Evolutionary conservation across 202 grass and related monocot genomes (phyloP).

Genomic region (Tripidium arundinaceum): DNA sequence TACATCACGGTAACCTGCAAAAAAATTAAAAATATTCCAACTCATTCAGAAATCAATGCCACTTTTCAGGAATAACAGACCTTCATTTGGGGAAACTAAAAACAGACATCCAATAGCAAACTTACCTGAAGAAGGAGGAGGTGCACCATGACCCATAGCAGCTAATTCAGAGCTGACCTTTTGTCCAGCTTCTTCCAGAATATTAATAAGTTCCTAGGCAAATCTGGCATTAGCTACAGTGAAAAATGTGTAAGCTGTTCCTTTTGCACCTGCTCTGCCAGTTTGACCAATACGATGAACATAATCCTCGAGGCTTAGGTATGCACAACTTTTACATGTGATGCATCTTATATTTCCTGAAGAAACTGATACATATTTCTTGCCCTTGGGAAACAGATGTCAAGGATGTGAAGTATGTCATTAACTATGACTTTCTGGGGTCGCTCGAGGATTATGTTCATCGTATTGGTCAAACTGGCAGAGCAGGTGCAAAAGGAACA

Average conservation of each 20-base stretch:
- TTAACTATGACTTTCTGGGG: conserved; percentile 94
- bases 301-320: conserved; percentile 97
- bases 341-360: conserved; percentile 10
- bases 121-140: conserved; percentile 60
- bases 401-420: conserved; percentile 97
- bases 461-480: conserved; percentile 85
- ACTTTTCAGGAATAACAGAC: not conserved
- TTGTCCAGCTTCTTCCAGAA: conserved; percentile 90
- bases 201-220: conserved; percentile 80
- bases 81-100: not conserved
- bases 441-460: conserved; percentile 98
- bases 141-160: conserved; percentile 69
- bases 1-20: conserved; percentile 58
- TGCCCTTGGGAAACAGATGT: conserved; percentile 54
- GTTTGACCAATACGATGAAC: conserved; percentile 93
- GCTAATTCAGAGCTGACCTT: conserved; percentile 83
- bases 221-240: conserved; percentile 88
- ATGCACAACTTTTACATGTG: conserved; percentile 19
- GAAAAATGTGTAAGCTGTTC: conserved; percentile 93
- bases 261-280: conserved; percentile 87
- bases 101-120: not conserved
- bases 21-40: conserved; percentile 28
- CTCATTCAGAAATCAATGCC: conserved; percentile 9
- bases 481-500: conserved; percentile 90
- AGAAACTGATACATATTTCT: conserved; percentile 16